phyloP scores from a whole-genome alignment of 1,139 yeast species.

The Nakaseomyces kungkrabaensis region DNA sequence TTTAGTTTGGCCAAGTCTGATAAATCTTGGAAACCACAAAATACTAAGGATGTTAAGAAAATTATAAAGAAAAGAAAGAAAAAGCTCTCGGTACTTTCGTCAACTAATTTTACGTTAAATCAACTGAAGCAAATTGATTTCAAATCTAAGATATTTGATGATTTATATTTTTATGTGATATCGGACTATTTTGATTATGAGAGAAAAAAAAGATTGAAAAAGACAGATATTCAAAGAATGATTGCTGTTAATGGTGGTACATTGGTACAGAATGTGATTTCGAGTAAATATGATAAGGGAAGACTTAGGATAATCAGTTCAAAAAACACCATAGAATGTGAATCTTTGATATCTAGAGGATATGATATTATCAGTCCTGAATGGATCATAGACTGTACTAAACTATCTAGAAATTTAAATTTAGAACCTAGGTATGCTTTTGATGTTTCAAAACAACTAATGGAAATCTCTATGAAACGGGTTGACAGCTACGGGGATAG shows the following conservation, averaged over 20 bases:
- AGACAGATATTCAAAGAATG: constrained; percentile 32
- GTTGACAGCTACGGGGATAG: constrained; percentile 52
- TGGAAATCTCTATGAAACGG: constrained; percentile 18
- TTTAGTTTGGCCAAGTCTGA: constrained; percentile 34
- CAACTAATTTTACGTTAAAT: neutral
- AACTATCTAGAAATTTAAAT: constrained; percentile 35
- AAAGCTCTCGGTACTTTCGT: neutral
- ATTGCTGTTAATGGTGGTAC: constrained; percentile 47
- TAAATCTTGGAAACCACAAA: constrained; percentile 5
- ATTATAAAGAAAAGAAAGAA: constrained; percentile 10
- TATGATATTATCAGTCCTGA: constrained; percentile 54
- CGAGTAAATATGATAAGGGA: constrained; percentile 7
- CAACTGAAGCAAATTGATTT: neutral
- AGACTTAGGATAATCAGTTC: constrained; percentile 38
- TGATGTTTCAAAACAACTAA: constrained; percentile 27
- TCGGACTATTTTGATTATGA: constrained; percentile 34
- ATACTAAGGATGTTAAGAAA: neutral
- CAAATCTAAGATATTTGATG: constrained; percentile 27
- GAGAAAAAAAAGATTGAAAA: constrained; percentile 29
- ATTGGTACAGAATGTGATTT: constrained; percentile 23
- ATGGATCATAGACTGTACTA: constrained; percentile 66
- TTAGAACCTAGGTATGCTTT: constrained; percentile 55
- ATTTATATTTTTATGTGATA: constrained; percentile 33
- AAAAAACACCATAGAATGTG: constrained; percentile 38
- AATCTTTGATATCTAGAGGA: constrained; percentile 36